Conservation (phyloP, 768 basidiomycete species). For the Kwoniella sp. region DNA sequence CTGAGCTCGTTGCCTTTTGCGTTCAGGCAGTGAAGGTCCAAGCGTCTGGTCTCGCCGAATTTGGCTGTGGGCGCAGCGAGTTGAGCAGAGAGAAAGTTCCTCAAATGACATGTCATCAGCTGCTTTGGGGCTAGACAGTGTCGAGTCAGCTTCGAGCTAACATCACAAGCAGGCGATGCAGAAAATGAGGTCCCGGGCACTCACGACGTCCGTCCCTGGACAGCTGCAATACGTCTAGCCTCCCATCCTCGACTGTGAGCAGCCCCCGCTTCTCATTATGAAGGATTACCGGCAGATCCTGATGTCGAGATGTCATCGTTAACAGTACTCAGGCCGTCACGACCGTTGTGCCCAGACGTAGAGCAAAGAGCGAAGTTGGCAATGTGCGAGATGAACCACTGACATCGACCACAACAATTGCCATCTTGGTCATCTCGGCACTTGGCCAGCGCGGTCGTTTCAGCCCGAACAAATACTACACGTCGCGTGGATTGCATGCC, state of each 20-base stretch:
- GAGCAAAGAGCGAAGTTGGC: no score
- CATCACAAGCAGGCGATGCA: no score
- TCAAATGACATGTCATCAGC: conserved; percentile 32
- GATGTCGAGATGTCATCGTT: conserved; percentile 23
- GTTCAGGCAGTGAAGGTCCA: conserved; percentile 39
- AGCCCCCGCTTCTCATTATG: conserved; percentile 49
- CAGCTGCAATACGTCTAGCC: conserved; percentile 45
- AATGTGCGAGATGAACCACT: no score
- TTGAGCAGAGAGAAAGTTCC: conserved; percentile 34
- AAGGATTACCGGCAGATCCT: conserved; percentile 47
- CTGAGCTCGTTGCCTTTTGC: conserved; percentile 13
- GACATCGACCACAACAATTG: no score
- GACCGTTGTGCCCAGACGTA: no score
- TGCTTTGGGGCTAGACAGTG: conserved; percentile 47
- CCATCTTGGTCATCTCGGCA: background rate
- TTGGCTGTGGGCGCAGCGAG: conserved; percentile 18
- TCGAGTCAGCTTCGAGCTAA: no score
- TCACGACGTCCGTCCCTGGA: conserved; percentile 48
- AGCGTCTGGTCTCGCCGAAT: conserved; percentile 24
- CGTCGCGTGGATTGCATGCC: background rate
- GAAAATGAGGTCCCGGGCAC: conserved; percentile 12
- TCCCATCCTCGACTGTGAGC: conserved; percentile 47
- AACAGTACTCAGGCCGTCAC: background rate
- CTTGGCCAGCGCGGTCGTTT: background rate
- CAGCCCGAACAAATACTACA: background rate